A percentile compares a stretch with the other conserved stretches of the same genome.
These are phyloP conservation scores for Aureobasidium sp. DNA, from an alignment of 2,329 filamentous ascomycete genomes.

Conservation along the genomic window DNA sequence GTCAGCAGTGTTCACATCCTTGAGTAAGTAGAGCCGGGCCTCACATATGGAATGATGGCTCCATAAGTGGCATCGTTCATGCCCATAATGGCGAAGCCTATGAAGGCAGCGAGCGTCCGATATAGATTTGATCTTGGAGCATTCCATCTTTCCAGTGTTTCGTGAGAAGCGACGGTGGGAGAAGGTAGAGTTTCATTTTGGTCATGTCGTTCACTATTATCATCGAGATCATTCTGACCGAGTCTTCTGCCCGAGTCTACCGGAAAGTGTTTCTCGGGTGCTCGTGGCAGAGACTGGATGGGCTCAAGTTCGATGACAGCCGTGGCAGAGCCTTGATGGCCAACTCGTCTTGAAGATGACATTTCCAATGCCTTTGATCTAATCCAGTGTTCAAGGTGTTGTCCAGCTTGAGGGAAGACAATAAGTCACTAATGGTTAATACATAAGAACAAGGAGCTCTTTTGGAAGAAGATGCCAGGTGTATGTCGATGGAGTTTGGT, in stretches of 20 bases:
- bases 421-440: neutral
- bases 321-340: conserved; percentile 24
- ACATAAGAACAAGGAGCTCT: neutral
- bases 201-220: conserved; percentile 19
- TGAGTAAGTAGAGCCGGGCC: neutral
- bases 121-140: conserved; percentile 51
- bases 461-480: too few relatives aligned
- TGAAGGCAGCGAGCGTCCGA: conserved; percentile 53
- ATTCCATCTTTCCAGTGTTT: conserved; percentile 55
- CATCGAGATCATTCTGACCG: conserved; percentile 16
- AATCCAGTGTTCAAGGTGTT: neutral
- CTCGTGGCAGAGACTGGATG: conserved; percentile 14
- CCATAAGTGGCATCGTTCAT: conserved; percentile 62
- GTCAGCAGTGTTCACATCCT: neutral
- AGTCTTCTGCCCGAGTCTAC: conserved; percentile 23
- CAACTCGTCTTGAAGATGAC: neutral
- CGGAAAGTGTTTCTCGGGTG: conserved; percentile 18
- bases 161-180: conserved; percentile 37
- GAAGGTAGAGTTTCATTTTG: conserved; percentile 37
- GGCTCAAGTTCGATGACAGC: conserved; percentile 24
- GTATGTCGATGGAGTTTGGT: neutral
- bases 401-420: too few relatives aligned
- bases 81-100: conserved; percentile 54
- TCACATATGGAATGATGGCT: conserved; percentile 45
- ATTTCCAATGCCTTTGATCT: neutral